Evolutionary conservation across 1,139 yeast species (phyloP).

Genomic region (Hansenula sp.): DNA sequence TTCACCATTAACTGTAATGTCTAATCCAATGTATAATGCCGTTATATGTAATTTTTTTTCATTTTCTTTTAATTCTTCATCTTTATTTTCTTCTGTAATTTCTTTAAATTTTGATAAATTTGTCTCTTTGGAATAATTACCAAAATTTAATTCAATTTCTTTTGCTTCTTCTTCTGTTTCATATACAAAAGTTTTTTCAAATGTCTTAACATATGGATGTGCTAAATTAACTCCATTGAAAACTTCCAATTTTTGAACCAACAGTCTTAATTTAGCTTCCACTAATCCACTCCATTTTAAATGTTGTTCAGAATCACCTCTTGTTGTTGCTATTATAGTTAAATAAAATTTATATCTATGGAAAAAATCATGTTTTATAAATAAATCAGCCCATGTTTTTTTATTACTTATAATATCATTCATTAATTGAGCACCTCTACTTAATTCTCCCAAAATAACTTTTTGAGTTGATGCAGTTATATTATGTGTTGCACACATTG

Average conservation of each 20-base stretch:
- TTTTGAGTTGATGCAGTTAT: conserved; percentile 84
- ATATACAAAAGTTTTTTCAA: conserved; percentile 52
- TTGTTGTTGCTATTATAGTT: conserved; percentile 75
- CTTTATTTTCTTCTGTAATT: conserved; percentile 31
- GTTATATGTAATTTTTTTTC: conserved; percentile 56
- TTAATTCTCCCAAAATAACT: conserved; percentile 69
- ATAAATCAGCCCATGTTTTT: conserved; percentile 69
- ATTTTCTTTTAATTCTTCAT: conserved; percentile 24
- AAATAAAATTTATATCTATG: conserved; percentile 79
- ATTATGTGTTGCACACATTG: conserved; percentile 99
- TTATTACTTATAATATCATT: conserved; percentile 62
- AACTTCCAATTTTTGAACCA: conserved; percentile 79
- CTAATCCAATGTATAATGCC: conserved; percentile 76
- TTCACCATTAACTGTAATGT: conserved; percentile 41
- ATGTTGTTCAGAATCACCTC: conserved; percentile 72
- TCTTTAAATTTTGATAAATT: conserved; percentile 28
- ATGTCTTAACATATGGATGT: conserved; percentile 85
- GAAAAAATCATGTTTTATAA: conserved; percentile 78
- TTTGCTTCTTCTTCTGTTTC: conserved; percentile 50
- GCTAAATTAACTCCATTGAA: conserved; percentile 74
- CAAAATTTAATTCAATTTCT: conserved; percentile 51
- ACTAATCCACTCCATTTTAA: conserved; percentile 89
- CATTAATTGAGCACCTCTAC: conserved; percentile 69
- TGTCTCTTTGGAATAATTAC: conserved; percentile 42
- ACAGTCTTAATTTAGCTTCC: conserved; percentile 76